Evolutionary conservation across 768 basidiomycete genomes (phyloP), one percentile per base, ranked within the genome.

Genomic region (Tulasnella sp.): DNA sequence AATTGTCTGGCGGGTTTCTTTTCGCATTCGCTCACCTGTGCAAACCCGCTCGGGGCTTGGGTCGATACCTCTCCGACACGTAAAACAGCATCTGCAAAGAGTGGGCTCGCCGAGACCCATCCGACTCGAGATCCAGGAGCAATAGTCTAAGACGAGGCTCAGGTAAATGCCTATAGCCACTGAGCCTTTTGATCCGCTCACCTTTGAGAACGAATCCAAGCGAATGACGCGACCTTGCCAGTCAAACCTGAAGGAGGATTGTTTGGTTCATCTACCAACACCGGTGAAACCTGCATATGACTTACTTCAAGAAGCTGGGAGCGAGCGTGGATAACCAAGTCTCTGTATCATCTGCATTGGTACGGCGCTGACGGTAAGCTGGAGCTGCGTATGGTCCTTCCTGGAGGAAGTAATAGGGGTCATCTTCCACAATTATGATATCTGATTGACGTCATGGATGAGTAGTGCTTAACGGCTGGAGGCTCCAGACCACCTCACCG

Each of bases 161-260:
- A 14, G 34, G 60, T 54, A 1, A 54, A n/a, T 22, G 54, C 24
- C 54, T 81, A 46, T 81, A 83, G 76, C 74, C 42, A 72, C 60
- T 72, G 81, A 54, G n/a, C 73, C 12, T 72, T 75, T 76, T 64
- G 42, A 18, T 34, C 41, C 24, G 64, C 37, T 48, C 73, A 90
- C 92, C 90, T 94, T 94, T 50, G 91, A 93, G 84, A 94, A 94
- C 0, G 92, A 92, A 83, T 96, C 95, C 48, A 96, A 86, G 3
- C 94, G 92, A 80, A 97, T 91, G 64, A 97, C 95, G 42, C 95
- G 90, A 3, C 94, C 95, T 85, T 96, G 90, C 81, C 90, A 91
- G 84, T 96, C 94, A 83, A 92, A 87, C 64, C 90, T 91, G 79
- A 58, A 6, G 37, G 48, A 42, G 2, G 60, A 4, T 22, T 14